Conservation (phyloP, 441 rosid species). For the Arabidopsis hybrid region DNA sequence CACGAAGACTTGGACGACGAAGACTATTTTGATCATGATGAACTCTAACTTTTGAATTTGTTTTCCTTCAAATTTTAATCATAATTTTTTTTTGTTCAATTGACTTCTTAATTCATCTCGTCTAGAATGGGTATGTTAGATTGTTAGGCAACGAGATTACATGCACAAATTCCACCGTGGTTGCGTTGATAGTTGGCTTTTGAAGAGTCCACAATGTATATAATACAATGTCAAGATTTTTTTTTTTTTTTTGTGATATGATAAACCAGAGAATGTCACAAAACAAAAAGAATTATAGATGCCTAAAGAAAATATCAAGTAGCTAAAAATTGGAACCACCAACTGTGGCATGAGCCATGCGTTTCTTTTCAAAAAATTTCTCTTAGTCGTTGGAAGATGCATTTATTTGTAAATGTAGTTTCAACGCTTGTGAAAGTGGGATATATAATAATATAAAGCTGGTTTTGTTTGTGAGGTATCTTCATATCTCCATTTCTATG, state of each 20-base stretch:
- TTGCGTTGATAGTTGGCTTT: not conserved
- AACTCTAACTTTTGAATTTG: conserved; percentile 48
- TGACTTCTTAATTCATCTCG: conserved; percentile 16
- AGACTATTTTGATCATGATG: conserved; percentile 57
- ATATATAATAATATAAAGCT: not conserved
- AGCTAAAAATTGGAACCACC: not conserved
- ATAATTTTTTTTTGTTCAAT: not conserved
- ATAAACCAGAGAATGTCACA: not conserved
- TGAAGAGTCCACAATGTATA: not conserved
- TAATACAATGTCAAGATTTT: too few relatives aligned
- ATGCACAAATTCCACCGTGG: not conserved
- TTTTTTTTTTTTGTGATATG: not conserved
- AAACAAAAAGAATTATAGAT: too few relatives aligned
- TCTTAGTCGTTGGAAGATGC: not conserved
- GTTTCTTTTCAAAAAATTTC: not conserved
- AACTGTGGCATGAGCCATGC: conserved; percentile 42
- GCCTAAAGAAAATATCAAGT: not conserved
- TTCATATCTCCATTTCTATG: conserved; percentile 34
- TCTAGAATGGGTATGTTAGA: conserved; percentile 13
- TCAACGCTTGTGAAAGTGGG: conserved; percentile 1
- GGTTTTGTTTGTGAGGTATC: conserved; percentile 32
- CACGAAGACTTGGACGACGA: conserved; percentile 49
- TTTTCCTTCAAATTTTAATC: not conserved
- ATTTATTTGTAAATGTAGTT: conserved; percentile 11
- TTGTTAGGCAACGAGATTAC: not conserved